Conservation (phyloP, 2,329 filamentous ascomycete genomes). For the Exophiala dermatitidis region DNA sequence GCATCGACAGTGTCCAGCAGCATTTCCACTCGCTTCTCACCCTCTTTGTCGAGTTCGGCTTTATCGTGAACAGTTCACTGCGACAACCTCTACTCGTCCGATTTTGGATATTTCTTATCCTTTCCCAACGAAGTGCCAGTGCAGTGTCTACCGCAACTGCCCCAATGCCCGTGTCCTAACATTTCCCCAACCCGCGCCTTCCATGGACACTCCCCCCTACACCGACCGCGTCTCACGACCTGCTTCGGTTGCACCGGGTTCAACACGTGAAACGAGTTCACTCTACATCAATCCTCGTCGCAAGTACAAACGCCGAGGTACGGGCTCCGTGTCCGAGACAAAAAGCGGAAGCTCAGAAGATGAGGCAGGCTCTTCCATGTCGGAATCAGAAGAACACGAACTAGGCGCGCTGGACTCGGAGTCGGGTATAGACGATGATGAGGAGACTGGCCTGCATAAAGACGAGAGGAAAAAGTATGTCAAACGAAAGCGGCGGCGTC, state of each 20-base stretch:
- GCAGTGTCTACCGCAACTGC: background rate
- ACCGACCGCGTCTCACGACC: conserved; percentile 15
- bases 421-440: conserved; percentile 76
- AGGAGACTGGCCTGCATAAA: conserved; percentile 77
- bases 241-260: conserved; percentile 8
- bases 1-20: too few species aligned
- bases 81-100: background rate
- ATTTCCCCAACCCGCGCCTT: background rate
- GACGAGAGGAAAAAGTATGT: conserved; percentile 63
- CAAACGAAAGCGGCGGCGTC: conserved; percentile 60
- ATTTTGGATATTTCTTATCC: background rate
- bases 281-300: conserved; percentile 25
- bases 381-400: conserved; percentile 50
- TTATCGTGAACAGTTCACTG: background rate
- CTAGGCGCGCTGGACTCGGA: conserved; percentile 56
- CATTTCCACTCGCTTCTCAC: too few species aligned
- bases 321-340: conserved; percentile 21
- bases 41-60: too few species aligned
- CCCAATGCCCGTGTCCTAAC: background rate
- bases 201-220: conserved; percentile 22
- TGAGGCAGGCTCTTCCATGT: conserved; percentile 33
- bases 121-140: too few species aligned
- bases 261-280: conserved; percentile 8
- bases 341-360: conserved; percentile 21
- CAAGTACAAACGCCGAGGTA: conserved; percentile 25